Evolutionary conservation across 768 basidiomycete species (phyloP).

Genomic region (Lentinula guzmanii): DNA sequence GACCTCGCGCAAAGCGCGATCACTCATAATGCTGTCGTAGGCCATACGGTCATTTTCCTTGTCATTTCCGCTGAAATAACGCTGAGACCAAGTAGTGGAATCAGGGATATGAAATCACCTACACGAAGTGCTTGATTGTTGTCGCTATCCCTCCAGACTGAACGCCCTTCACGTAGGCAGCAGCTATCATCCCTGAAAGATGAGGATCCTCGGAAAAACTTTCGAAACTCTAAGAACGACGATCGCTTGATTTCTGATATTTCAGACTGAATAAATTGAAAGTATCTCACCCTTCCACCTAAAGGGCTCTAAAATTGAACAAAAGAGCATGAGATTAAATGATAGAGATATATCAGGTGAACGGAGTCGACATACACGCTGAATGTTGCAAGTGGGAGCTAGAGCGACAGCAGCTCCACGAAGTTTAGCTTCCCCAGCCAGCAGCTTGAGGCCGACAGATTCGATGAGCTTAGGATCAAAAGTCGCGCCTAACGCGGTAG

Average conservation of each 20-base stretch:
- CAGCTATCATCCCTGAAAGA: constrained; percentile 45
- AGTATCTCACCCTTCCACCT: constrained; percentile 50
- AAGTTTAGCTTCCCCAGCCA: constrained; percentile 69
- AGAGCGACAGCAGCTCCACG: constrained; percentile 64
- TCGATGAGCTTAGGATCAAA: constrained; percentile 64
- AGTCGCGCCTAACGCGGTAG: constrained; percentile 72
- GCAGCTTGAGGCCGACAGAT: constrained; percentile 53
- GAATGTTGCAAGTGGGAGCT: constrained; percentile 82
- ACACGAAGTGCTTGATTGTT: constrained; percentile 74
- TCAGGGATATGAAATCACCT: constrained; percentile 9
- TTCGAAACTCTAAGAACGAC: constrained; percentile 36
- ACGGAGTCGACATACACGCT: constrained; percentile 42
- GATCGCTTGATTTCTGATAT: no score
- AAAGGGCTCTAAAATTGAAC: constrained; percentile 48
- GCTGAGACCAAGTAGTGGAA: not conserved
- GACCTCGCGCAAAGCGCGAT: constrained; percentile 63
- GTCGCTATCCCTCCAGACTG: constrained; percentile 49
- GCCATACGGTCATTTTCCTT: constrained; percentile 73
- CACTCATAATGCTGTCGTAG: constrained; percentile 61
- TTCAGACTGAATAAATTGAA: not conserved
- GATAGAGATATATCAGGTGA: not conserved
- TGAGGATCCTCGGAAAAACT: constrained; percentile 53
- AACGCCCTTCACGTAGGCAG: constrained; percentile 47
- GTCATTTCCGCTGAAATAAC: constrained; percentile 58
- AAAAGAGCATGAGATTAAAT: not conserved